phyloP scores from a whole-genome alignment of 2,329 filamentous ascomycete species.

The Fusarium caatingaense region DNA sequence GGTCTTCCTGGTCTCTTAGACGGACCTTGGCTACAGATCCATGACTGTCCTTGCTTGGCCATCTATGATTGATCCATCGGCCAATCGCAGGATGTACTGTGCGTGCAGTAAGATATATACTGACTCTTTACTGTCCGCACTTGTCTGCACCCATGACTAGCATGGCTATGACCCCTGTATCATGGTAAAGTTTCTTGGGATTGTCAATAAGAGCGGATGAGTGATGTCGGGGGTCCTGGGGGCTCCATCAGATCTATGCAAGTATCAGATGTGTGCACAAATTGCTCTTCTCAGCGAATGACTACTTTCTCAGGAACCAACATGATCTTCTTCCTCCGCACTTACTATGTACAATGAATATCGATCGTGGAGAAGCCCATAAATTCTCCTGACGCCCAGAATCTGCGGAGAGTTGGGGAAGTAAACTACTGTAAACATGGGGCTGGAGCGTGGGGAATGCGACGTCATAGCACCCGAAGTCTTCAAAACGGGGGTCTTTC shows the following conservation, averaged over 20 bases:
- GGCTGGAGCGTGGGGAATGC: slow-evolving; percentile 39
- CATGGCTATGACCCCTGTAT: slow-evolving; percentile 20
- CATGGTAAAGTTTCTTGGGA: slow-evolving; percentile 2
- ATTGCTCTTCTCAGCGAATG: background rate
- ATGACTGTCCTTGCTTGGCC: slow-evolving; percentile 14
- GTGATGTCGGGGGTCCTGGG: background rate
- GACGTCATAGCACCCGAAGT: slow-evolving; percentile 39
- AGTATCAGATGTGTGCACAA: background rate
- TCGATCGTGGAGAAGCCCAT: slow-evolving; percentile 13
- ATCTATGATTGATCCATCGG: slow-evolving; percentile 15
- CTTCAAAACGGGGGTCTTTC: background rate
- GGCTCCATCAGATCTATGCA: background rate
- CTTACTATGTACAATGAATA: background rate
- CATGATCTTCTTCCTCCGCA: background rate
- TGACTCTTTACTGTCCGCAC: slow-evolving; percentile 8
- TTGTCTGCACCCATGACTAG: background rate
- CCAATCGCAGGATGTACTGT: slow-evolving; percentile 2
- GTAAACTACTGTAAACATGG: slow-evolving; percentile 18
- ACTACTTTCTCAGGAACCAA: background rate
- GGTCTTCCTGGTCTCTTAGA: background rate
- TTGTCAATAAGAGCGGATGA: background rate
- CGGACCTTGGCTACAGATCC: slow-evolving; percentile 10
- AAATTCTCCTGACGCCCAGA: slow-evolving; percentile 18
- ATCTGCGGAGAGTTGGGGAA: slow-evolving; percentile 23
- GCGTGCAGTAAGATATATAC: slow-evolving; percentile 3